Evolutionary conservation across 78 protist species (phyloP).

Genomic region (Isochrysis galbana): DNA sequence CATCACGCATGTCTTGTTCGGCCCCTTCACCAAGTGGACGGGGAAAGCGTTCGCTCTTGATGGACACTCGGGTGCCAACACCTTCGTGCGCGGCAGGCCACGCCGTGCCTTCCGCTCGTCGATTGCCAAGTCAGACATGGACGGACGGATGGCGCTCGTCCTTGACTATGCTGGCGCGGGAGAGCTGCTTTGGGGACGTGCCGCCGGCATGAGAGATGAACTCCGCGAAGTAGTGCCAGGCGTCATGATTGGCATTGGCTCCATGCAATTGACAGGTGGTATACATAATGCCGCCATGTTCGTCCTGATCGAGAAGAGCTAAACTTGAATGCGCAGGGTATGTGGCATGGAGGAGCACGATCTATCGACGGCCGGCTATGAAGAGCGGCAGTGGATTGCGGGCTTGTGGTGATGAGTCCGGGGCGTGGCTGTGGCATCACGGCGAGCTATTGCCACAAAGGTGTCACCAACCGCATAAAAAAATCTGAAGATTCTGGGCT

Average conservation of each 20-base stretch:
- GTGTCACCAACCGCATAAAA: too few species aligned
- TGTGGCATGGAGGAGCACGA: too few species aligned
- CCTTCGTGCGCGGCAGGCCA: background rate
- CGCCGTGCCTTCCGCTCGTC: background rate
- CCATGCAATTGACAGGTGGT: background rate
- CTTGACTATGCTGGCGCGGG: background rate
- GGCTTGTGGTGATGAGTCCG: too few species aligned
- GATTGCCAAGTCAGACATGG: background rate
- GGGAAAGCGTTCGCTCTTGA: background rate
- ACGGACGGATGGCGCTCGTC: background rate
- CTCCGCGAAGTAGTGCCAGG: background rate
- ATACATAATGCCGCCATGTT: background rate
- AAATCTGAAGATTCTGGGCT: too few species aligned
- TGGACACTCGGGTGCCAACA: background rate
- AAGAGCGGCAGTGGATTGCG: too few species aligned
- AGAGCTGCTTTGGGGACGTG: background rate
- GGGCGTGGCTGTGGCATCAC: too few species aligned
- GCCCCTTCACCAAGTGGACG: background rate
- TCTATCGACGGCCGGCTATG: too few species aligned
- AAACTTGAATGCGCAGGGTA: too few species aligned
- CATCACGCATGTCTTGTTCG: background rate
- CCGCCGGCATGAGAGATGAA: background rate
- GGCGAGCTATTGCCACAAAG: too few species aligned
- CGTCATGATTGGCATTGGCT: background rate
- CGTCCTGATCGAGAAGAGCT: background rate